These are phyloP conservation scores for Leccinum longicurvipes DNA, from an alignment of 768 basidiomycete species.

Conservation along the genomic window DNA sequence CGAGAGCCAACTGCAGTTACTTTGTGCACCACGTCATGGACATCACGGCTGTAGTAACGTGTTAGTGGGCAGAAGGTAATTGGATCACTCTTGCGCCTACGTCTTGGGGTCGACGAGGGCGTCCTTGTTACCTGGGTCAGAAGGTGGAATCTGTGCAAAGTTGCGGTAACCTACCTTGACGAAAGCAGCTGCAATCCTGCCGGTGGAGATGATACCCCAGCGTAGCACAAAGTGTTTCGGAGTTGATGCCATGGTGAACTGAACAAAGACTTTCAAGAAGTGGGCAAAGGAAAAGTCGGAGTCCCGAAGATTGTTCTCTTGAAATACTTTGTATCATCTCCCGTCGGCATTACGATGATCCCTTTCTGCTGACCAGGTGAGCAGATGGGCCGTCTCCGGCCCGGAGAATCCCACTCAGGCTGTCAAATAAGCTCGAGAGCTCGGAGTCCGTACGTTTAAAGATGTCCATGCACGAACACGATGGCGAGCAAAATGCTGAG, in stretches of 20 bases:
- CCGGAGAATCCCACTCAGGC: neutral
- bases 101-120: slow-evolving; percentile 70
- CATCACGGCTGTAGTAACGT: slow-evolving; percentile 47
- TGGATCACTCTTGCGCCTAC: slow-evolving; percentile 38
- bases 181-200: slow-evolving; percentile 65
- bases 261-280: neutral
- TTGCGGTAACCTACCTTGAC: slow-evolving; percentile 49
- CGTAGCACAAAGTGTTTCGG: slow-evolving; percentile 49
- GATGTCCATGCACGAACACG: slow-evolving; percentile 1
- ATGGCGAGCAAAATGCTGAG: slow-evolving; percentile 7
- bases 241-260: slow-evolving; percentile 14
- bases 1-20: slow-evolving; percentile 78
- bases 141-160: neutral
- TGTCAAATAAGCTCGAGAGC: slow-evolving; percentile 12
- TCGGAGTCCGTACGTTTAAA: neutral
- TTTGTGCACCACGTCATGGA: slow-evolving; percentile 64
- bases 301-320: neutral
- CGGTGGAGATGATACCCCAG: slow-evolving; percentile 90
- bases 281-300: neutral
- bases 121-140: slow-evolving; percentile 48
- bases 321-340: slow-evolving; percentile 2
- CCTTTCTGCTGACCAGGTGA: slow-evolving; percentile 6
- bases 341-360: neutral
- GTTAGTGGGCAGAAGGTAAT: neutral
- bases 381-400: slow-evolving; percentile 2